phyloP scores from a whole-genome alignment of 106 monocot species.

The Dioscorea alata region DNA sequence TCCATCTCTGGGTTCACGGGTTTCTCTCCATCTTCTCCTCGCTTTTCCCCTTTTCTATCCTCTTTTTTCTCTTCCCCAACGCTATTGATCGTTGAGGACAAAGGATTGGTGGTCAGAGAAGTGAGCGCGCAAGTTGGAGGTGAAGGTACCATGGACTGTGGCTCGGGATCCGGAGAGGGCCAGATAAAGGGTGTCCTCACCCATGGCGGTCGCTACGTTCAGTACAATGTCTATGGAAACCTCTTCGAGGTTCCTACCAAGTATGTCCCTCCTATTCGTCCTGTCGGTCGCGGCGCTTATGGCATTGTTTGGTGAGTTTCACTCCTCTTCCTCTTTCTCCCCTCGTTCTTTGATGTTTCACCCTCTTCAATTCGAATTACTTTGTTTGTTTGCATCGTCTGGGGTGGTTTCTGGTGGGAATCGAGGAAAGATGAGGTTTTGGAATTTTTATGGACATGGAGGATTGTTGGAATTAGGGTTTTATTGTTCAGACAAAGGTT shows the following conservation, averaged over 20 bases:
- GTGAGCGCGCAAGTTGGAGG: background rate
- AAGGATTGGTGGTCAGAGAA: too few species aligned
- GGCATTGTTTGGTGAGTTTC: slow-evolving; percentile 62
- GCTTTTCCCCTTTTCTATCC: background rate
- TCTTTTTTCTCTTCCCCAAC: too few species aligned
- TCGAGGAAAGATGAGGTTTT: too few species aligned
- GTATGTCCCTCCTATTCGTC: slow-evolving; percentile 64
- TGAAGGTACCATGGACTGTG: slow-evolving; percentile 10
- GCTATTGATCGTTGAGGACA: too few species aligned
- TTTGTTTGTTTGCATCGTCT: too few species aligned
- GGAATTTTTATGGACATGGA: too few species aligned
- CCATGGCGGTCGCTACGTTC: slow-evolving; percentile 39
- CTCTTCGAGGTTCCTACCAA: slow-evolving; percentile 56
- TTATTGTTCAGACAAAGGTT: too few species aligned
- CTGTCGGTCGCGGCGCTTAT: slow-evolving; percentile 53
- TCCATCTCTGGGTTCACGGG: too few species aligned
- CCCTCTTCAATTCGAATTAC: background rate
- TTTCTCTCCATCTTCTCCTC: too few species aligned
- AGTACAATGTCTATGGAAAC: slow-evolving; percentile 54
- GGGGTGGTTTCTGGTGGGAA: too few species aligned
- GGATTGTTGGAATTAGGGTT: too few species aligned
- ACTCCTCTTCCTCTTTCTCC: background rate
- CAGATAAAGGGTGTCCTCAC: slow-evolving; percentile 39
- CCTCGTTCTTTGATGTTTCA: too few species aligned
- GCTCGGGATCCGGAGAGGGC: slow-evolving; percentile 19